Base-by-base conservation (phyloP, 805 yeast species). In the Yarrowia yakushimensis region DNA sequence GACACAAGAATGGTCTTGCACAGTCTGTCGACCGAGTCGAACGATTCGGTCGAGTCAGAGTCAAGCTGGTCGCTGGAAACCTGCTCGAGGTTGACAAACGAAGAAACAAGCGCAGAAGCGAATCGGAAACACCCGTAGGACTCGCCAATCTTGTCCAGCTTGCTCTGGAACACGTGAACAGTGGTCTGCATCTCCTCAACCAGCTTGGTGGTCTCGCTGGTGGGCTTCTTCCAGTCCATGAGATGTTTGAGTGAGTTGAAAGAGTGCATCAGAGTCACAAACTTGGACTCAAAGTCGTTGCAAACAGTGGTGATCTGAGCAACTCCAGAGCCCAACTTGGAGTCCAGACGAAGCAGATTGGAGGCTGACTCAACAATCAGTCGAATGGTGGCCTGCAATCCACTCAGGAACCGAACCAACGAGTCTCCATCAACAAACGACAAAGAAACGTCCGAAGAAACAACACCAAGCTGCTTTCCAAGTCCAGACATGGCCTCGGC, bases 201-300 rank as follows among this genome's bases (percentile, higher is more conserved):
- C 27, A 55, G 13, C 48, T 28, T 6, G 8, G 18, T 4, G 2
- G 28, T 18, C 37, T 55, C 61, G 7, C 20, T 33, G 7, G 48
- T 28, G 23, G 61, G 61, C 30, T 55, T 55, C 28, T 55, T 27
- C 61, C 61, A 55, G 30, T 39, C 61, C 36, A 55, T 18, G 17
- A 39, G 30, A 15, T 55, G 48, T 23, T 55, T 55, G 37, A 39
- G 30, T 8, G 34, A 10, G 25, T 23, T 17, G 34, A 37, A 36
- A 5, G 20, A 17, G 25, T 12, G 15, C 23, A 23, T 2, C 34
- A 52, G 25, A 15, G 31, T 18, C 6, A 11, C 37, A 31, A 55
- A 39, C 37, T 31, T 37, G 36, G 34, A 20, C 13, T n/a, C 20
- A 39, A 39, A 55, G 48, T 30, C 61, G 39, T 28, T 27, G 30